A percentile compares a stretch with the other conserved stretches of the same genome.
Conservation (phyloP, 73 alveolate genomes). For the Paramecium sexaurelia region DNA sequence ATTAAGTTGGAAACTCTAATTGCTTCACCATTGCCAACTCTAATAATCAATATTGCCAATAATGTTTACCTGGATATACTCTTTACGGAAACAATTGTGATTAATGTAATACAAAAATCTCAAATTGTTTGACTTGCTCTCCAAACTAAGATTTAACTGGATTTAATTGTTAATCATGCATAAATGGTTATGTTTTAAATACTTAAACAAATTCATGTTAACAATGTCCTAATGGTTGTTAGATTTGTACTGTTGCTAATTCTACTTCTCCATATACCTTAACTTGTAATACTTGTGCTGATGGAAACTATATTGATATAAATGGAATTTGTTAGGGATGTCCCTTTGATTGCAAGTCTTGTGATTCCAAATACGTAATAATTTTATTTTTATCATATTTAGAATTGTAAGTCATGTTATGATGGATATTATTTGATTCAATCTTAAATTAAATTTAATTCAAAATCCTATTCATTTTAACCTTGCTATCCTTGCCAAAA, state of each 20-base stretch:
- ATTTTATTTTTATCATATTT: not conserved
- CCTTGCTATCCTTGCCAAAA: conserved; percentile 4
- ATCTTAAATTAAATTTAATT: not conserved
- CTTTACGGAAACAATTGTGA: not conserved
- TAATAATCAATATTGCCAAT: not conserved
- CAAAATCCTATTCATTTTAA: not conserved
- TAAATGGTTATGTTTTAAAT: not conserved
- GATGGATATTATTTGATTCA: not conserved
- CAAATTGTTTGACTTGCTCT: not conserved
- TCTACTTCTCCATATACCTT: not conserved
- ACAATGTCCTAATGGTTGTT: not conserved
- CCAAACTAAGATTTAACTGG: not conserved
- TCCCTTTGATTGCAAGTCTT: not conserved
- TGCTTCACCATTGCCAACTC: not conserved
- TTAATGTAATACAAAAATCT: not conserved
- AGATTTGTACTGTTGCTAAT: not conserved
- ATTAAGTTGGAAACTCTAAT: not conserved
- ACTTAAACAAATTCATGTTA: not conserved
- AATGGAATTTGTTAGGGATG: conserved; percentile 6
- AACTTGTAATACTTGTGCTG: not conserved
- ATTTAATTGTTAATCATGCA: not conserved
- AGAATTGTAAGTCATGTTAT: not conserved
- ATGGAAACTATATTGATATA: not conserved
- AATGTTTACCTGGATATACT: not conserved
- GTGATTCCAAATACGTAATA: not conserved